Base-by-base conservation (phyloP, 2,329 filamentous ascomycete genomes). In the Lachnellula subtilissima region DNA sequence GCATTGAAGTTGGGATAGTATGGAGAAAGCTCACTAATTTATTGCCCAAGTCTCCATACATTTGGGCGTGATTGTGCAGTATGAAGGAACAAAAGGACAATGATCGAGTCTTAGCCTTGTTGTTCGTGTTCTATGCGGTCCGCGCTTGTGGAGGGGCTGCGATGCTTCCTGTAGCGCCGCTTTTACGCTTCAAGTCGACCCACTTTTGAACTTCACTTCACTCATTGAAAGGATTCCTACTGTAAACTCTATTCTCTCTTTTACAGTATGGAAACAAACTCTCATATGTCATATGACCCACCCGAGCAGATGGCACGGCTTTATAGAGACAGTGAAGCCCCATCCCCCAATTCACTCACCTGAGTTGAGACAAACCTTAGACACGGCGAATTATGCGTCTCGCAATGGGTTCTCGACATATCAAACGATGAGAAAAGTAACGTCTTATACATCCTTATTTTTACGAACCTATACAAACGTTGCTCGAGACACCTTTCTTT, bases 31-130 rank as follows among this genome's bases (percentile, higher is more conserved):
- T 66, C 71, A 86, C 84, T 68, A 89, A 75, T 73, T 89, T 89
- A 69, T 85, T 84, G 22, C 83, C 85, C 47, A 85, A 74, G 69
- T 89, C 86, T 64, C 86, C 85, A 72, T 89, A 88, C 86, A 89
- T 89, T 60, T 57, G 53, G 39, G 32, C 37, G 45, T 32, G 25
- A 32, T 32, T 14, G 14, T 39, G 23, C 47, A n/a, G 19, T 22
- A n/a, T 35, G 36, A 32, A 40, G 22, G 37, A 19, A 47, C 32
- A 43, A 19, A 36, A 42, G 36, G 7, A 19, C 17, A 39, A 51
- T n/a, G 3, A 7, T n/a, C 48, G 17, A 52, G 25, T 37, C 42
- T 57, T 50, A 59, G 56, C 54, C 56, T 61, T 50, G 58, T 52
- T 22, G 12, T 50, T 37, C 50, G 14, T 22, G 6, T 43, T 39